Conservation (phyloP, 306 rosid genomes). For the Lotus japonicus region DNA sequence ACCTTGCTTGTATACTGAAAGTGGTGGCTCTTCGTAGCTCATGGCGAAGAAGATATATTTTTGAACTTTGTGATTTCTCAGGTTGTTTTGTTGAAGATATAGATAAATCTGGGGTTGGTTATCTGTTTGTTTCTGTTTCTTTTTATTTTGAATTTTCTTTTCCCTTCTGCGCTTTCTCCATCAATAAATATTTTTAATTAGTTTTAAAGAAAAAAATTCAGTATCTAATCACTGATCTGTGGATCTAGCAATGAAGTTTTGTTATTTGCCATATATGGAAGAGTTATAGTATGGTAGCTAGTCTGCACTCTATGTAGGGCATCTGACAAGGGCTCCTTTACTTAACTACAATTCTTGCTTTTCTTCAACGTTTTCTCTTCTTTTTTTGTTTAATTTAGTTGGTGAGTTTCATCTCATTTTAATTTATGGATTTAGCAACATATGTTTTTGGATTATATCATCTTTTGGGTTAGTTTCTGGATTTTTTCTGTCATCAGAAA, state of each 20-base stretch:
- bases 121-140: neutral
- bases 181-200: neutral
- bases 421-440: neutral
- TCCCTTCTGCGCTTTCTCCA: neutral
- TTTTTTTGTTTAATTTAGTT: neutral
- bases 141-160: neutral
- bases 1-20: too few species aligned
- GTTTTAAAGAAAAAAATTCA: too few species aligned
- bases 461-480: too few species aligned
- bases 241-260: too few species aligned
- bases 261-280: too few species aligned
- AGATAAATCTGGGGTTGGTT: neutral
- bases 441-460: too few species aligned
- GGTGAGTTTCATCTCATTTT: neutral
- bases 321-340: neutral
- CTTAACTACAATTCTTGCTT: neutral
- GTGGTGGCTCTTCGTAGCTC: neutral
- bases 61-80: neutral
- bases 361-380: neutral
- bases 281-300: too few species aligned
- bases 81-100: too few species aligned
- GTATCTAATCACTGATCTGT: too few species aligned
- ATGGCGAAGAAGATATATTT: neutral
- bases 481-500: too few species aligned
- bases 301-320: neutral